Base-by-base conservation (phyloP, 2,329 filamentous ascomycete species). In the Venturia pyrina region DNA sequence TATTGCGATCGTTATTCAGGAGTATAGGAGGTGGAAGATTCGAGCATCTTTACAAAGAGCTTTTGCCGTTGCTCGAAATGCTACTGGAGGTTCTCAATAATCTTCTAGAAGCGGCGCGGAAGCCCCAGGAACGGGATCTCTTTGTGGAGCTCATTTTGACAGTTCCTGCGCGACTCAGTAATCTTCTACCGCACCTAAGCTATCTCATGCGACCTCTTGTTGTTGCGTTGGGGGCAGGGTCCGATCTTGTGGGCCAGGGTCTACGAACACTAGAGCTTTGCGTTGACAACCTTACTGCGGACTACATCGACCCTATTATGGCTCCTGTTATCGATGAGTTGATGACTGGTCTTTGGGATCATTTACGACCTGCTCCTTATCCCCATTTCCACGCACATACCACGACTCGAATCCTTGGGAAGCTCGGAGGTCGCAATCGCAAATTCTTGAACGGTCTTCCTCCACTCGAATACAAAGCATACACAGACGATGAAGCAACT, bases 301-400 rank as follows among this genome's bases (percentile, higher is more conserved):
- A 99, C 72, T 99, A 99, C 73, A 81, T 99, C 17, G 95, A 99
- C 71, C 96, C 95, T 0, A 98, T 99, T 72, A 99, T 99, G 93
- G 91, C 93, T 1, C 96, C 95, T 0, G 96, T 98, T 34, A 98
- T 99, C 76, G 93, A 99, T 71, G 95, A 99, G 73, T 82, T 99
- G 57, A 99, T 99, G 95, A 95, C 92, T 60, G 93, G 93, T 1
- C 82, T 99, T 0, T 99, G 96, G 83, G 93, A 97, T 69, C 96
- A 99, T 75, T 83, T 99, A 53, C 90, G 89, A 71, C 96, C 95
- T 8, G 89, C 93, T 68, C 95, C 95, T 0, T 96, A 99, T 76
- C 96, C 90, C 71, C 96, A 99, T 75, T 96, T 97, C 76, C 93
- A 98, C 73, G 91, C 96, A 0, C 95, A 99, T 74, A 98, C 95